Base-by-base conservation (phyloP, 83 land plant genomes). In the Diphasiastrum complanatum region DNA sequence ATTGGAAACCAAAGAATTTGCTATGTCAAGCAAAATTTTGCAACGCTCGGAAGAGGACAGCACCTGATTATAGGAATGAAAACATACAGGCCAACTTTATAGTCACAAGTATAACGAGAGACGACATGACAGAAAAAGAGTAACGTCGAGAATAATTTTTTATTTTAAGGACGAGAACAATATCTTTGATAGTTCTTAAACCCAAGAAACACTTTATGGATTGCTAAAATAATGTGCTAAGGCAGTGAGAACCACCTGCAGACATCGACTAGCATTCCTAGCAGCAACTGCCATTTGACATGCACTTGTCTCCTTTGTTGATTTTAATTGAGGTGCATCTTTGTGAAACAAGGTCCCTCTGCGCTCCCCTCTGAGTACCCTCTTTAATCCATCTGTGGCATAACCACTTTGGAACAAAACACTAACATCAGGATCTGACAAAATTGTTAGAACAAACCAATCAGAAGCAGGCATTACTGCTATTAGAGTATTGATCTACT, bases 211-310 rank as follows among this genome's bases (percentile, higher is more conserved):
- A n/a, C n/a, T n/a, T n/a, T n/a, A n/a, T n/a, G n/a, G n/a, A n/a
- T n/a, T n/a, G n/a, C n/a, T n/a, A n/a, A n/a, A n/a, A n/a, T n/a
- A n/a, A n/a, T n/a, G n/a, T n/a, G n/a, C n/a, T n/a, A n/a, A n/a
- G n/a, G n/a, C n/a, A n/a, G n/a, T n/a, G n/a, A 83, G n/a, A n/a
- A n/a, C n/a, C n/a, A n/a, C 96, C 96, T 89, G 88, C 59, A 95
- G 81, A n/a, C 72, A 36, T 34, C 95, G 76, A 14, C 97, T 86
- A 47, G 83, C 63, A 29, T 86, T 86, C 62, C 97, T 84, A 18
- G 99, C 93, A 38, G 97, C 81, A 78, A 86, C 80, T 41, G 90
- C 97, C 99, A 95, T 95, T 12, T 84, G 83, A 61, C 93, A 80
- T 14, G 93, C 85, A 73, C 75, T 66, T 30, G 48, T 58, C 47